A percentile compares a stretch with the other conserved stretches of the same genome.
These are phyloP conservation scores for Bruguiera hainesii DNA, from an alignment of 441 rosid species.

Conservation along the genomic window DNA sequence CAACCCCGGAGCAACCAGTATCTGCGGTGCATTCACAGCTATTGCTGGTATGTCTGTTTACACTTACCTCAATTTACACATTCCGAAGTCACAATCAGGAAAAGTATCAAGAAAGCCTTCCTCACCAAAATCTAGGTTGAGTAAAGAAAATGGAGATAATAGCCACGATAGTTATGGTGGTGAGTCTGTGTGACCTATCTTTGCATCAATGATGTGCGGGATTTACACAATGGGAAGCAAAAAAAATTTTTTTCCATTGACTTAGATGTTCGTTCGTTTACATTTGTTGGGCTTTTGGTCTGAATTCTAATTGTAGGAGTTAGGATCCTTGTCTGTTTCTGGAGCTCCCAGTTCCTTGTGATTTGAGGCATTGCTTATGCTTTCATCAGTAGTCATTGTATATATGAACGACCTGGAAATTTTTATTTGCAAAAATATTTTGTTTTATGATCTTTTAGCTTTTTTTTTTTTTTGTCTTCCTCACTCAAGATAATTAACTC, in stretches of 20 bases:
- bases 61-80: conserved; percentile 47
- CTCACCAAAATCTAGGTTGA: conserved; percentile 46
- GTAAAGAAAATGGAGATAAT: conserved; percentile 37
- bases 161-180: conserved; percentile 34
- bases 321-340: too few relatives aligned
- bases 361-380: too few relatives aligned
- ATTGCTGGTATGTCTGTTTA: conserved; percentile 59
- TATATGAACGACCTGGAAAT: too few relatives aligned
- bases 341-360: too few relatives aligned
- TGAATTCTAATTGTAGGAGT: conserved; percentile 9
- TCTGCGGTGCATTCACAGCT: conserved; percentile 55
- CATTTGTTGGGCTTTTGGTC: neutral
- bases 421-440: too few relatives aligned
- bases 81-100: conserved; percentile 32
- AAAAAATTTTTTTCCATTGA: neutral
- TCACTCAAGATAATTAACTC: too few relatives aligned
- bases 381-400: too few relatives aligned
- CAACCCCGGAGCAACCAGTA: conserved; percentile 58
- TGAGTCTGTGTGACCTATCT: conserved; percentile 29
- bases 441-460: too few relatives aligned
- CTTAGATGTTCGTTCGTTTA: neutral
- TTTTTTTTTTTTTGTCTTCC: too few relatives aligned
- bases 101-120: conserved; percentile 31
- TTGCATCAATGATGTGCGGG: neutral
- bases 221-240: neutral